phyloP scores from a whole-genome alignment of 495 filamentous ascomycete species.

The Tuber brumale region DNA sequence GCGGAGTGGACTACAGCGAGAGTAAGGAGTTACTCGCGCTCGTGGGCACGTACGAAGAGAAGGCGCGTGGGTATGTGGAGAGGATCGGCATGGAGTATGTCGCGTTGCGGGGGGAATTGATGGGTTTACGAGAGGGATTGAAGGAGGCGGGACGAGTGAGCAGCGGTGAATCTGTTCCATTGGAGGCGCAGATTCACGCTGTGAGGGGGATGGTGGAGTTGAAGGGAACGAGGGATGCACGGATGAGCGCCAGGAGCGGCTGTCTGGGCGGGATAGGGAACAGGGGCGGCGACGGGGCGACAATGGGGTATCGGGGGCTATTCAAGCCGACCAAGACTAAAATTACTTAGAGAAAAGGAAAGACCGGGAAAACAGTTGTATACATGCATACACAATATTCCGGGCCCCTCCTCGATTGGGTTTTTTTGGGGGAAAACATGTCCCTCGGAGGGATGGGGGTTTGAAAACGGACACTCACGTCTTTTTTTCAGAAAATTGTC shows the following conservation, averaged over 20 bases:
- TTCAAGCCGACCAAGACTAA: background rate
- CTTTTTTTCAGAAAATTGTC: background rate
- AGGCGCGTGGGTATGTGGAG: constrained; percentile 40
- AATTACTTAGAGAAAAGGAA: background rate
- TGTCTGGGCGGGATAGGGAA: background rate
- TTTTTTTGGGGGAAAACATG: background rate
- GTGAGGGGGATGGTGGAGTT: background rate
- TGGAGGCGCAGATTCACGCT: background rate
- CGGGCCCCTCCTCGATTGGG: background rate
- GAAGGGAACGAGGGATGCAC: background rate
- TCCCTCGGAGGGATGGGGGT: background rate
- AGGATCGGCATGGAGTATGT: constrained; percentile 35
- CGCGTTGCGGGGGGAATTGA: constrained; percentile 29
- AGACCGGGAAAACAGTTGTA: background rate
- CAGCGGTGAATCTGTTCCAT: background rate
- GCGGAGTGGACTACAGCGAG: constrained; percentile 31
- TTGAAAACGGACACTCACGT: background rate
- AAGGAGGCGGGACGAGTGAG: background rate
- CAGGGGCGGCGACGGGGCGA: background rate
- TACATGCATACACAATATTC: background rate
- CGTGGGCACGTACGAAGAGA: constrained; percentile 39
- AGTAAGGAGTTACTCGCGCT: constrained; percentile 30
- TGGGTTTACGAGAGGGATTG: constrained; percentile 12
- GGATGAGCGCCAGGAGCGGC: background rate
- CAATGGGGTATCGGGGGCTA: background rate